Percentiles rank a stretch among this genome's conserved stretches.
Evolutionary conservation across 805 yeast species (phyloP).

Genomic region (Cephaloascus albidus): DNA sequence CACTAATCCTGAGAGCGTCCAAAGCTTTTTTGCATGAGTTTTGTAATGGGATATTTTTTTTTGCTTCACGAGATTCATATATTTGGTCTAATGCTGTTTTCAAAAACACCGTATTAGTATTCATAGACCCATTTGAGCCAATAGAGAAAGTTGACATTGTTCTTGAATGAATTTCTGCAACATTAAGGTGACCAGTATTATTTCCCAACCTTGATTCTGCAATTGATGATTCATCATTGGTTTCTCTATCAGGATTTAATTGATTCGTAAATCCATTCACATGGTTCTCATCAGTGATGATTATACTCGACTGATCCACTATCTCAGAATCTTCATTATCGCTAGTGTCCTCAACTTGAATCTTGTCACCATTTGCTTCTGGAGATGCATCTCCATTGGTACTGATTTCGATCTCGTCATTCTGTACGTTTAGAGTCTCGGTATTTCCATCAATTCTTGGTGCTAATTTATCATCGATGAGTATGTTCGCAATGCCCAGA

Average conservation of each 20-base stretch:
- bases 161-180: neutral
- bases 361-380: too few relatives aligned
- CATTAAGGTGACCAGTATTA: neutral
- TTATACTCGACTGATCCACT: too few relatives aligned
- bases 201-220: neutral
- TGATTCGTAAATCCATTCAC: too few relatives aligned
- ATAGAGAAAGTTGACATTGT: neutral
- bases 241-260: neutral
- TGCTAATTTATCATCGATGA: too few relatives aligned
- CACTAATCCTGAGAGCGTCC: constrained; percentile 27
- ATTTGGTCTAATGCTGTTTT: neutral
- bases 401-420: too few relatives aligned
- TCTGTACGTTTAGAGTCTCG: too few relatives aligned
- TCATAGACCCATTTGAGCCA: neutral
- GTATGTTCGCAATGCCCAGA: too few relatives aligned
- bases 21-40: constrained; percentile 25
- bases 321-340: too few relatives aligned
- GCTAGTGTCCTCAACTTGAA: too few relatives aligned
- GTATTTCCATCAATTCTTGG: too few relatives aligned
- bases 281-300: too few relatives aligned
- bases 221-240: neutral
- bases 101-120: neutral
- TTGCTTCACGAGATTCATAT: neutral
- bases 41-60: neutral
- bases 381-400: too few relatives aligned